Base-by-base conservation (phyloP, 768 basidiomycete species). In the Amanita fuliginea region DNA sequence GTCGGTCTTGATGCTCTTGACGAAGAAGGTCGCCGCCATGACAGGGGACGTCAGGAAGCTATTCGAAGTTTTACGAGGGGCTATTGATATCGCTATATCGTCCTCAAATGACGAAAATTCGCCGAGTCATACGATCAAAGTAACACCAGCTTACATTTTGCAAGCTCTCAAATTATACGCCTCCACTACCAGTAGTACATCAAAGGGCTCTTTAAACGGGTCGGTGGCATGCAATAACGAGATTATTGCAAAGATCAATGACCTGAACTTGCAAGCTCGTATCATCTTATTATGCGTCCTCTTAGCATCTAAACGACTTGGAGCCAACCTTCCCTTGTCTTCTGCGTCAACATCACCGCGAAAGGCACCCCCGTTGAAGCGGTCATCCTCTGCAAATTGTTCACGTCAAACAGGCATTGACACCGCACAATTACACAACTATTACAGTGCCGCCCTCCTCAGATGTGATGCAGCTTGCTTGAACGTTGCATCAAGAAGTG, bases 41-140 rank as follows among this genome's bases (percentile, higher is more conserved):
- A 89, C 90, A 0, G 90, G 90, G 13, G 90, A 94, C 57, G 86
- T 92, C 7, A 73, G 90, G 35, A 78, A 76, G 21, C 67, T 90
- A 2, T 83, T 94, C 49, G 86, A 88, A 60, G 84, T 91, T 10
- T 71, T 89, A 8, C 77, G 88, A 26, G 77, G 81, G 9, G 85
- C 89, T 6, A 86, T 94, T 55, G 85, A 89, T 55, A 64, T 81
- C 11, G 80, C 81, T 0, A 66, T 75, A n/a, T 65, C 64, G 13
- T 46, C 56, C 37, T 56, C 60, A 22, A 60, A 47, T n/a, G 13
- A 58, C 16, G 64, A 64, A 16, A 69, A 71, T 48, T 64, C 68
- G 0, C 56, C 73, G 1, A 60, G 65, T 47, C 56, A 67, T 1
- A 55, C 71, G 1, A 59, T 74, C 0, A 70, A 67, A 1, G 76